phyloP scores from a whole-genome alignment of 768 basidiomycete genomes.

The Lentinula lateritia region DNA sequence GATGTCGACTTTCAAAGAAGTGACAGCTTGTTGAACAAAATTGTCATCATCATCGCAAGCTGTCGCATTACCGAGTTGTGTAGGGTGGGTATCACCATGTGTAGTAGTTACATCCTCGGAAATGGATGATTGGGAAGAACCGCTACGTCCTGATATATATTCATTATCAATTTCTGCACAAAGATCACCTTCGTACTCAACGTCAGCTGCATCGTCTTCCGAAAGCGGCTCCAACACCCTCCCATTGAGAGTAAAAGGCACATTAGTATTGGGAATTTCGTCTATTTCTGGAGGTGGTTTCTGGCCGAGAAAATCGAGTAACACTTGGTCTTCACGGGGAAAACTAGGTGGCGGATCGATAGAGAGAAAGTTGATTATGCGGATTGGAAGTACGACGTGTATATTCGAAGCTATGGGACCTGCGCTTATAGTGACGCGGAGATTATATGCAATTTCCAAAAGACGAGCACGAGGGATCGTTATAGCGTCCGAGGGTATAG shows the following conservation, averaged over 20 bases:
- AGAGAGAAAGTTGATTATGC: constrained; percentile 79
- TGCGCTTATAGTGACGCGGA: constrained; percentile 59
- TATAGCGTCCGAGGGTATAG: constrained; percentile 65
- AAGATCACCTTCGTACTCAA: neutral
- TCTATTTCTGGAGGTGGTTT: constrained; percentile 13
- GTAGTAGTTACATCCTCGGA: neutral
- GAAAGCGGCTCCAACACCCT: constrained; percentile 4
- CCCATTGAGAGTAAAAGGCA: neutral
- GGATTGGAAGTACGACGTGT: constrained; percentile 66
- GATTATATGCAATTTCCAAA: constrained; percentile 70
- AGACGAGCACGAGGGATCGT: constrained; percentile 64
- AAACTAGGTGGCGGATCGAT: constrained; percentile 69
- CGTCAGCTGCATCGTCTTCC: constrained; percentile 2
- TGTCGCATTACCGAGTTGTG: constrained; percentile 16
- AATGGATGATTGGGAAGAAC: neutral
- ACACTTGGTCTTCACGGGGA: constrained; percentile 16
- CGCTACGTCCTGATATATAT: neutral
- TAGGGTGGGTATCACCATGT: neutral
- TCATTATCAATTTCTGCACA: neutral
- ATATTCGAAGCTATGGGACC: constrained; percentile 60
- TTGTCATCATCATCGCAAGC: constrained; percentile 30
- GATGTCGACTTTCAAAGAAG: constrained; percentile 21
- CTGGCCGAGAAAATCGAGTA: constrained; percentile 22
- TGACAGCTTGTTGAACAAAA: constrained; percentile 26
- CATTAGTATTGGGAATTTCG: neutral